Conservation (phyloP, 352 stramenopile species). For the Phytophthora macrochlamydospora region DNA sequence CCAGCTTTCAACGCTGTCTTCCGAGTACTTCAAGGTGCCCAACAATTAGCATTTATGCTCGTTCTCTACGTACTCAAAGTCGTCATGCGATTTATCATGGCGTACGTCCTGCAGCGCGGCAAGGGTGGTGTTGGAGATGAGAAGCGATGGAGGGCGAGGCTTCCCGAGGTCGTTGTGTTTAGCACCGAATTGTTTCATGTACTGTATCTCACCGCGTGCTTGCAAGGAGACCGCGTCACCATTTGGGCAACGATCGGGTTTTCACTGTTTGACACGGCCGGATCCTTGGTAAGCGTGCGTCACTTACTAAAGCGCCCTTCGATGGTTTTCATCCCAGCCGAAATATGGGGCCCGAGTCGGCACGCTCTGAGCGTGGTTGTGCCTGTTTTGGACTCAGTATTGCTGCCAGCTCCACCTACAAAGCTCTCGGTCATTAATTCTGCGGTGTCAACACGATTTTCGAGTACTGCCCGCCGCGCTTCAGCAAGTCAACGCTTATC, state of each 20-base stretch:
- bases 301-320: slow-evolving; percentile 2
- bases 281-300: slow-evolving; percentile 4
- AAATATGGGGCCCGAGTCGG: not conserved
- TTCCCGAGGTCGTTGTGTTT: slow-evolving; percentile 27
- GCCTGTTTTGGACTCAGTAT: not conserved
- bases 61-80: slow-evolving; percentile 16
- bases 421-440: not conserved
- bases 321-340: not conserved
- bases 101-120: slow-evolving; percentile 7
- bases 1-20: slow-evolving; percentile 25
- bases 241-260: slow-evolving; percentile 12
- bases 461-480: not conserved
- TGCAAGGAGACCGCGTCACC: slow-evolving; percentile 10
- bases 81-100: slow-evolving; percentile 12
- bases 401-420: not conserved
- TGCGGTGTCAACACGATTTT: not conserved
- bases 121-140: not conserved
- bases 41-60: slow-evolving; percentile 17
- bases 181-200: slow-evolving; percentile 28
- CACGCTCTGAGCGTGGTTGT: not conserved
- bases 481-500: slow-evolving; percentile 1
- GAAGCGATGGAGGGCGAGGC: slow-evolving; percentile 14
- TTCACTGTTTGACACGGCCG: slow-evolving; percentile 6
- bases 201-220: slow-evolving; percentile 23
- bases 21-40: not conserved